phyloP scores from a whole-genome alignment of 768 basidiomycete genomes.

The Boletus rex-veris region DNA sequence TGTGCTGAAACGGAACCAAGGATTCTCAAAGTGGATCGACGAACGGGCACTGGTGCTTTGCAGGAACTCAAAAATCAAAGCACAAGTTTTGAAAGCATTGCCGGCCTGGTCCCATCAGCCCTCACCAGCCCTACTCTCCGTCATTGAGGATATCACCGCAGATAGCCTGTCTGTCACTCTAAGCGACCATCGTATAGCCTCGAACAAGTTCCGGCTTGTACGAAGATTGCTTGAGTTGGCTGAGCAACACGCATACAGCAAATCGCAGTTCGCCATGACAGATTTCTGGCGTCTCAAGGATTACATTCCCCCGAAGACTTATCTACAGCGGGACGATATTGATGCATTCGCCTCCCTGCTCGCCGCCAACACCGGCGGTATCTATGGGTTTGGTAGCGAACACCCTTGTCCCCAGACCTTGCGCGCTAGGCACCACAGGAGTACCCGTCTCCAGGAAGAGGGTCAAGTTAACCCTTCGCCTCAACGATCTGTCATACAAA shows the following conservation, averaged over 20 bases:
- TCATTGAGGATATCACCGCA: slow-evolving; percentile 45
- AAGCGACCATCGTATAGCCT: slow-evolving; percentile 54
- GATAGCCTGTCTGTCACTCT: slow-evolving; percentile 53
- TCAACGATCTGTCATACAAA: slow-evolving; percentile 49
- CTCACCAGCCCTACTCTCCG: slow-evolving; percentile 41
- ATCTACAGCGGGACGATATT: slow-evolving; percentile 64
- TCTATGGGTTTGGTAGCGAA: slow-evolving; percentile 59
- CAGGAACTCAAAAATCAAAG: slow-evolving; percentile 34
- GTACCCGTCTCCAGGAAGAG: slow-evolving; percentile 12
- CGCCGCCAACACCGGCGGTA: slow-evolving; percentile 51
- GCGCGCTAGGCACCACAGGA: slow-evolving; percentile 34
- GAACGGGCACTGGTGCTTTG: slow-evolving; percentile 43
- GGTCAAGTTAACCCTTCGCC: slow-evolving; percentile 29
- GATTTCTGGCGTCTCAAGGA: slow-evolving; percentile 87
- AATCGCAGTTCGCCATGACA: slow-evolving; percentile 46
- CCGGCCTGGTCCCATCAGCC: slow-evolving; percentile 75
- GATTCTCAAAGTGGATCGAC: slow-evolving; percentile 65
- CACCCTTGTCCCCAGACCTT: slow-evolving; percentile 42
- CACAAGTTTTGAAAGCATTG: slow-evolving; percentile 52
- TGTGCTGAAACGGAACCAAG: slow-evolving; percentile 37
- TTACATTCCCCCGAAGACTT: slow-evolving; percentile 54
- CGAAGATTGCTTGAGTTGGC: slow-evolving; percentile 57
- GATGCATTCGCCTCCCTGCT: slow-evolving; percentile 71
- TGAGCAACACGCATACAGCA: slow-evolving; percentile 35
- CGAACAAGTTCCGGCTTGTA: slow-evolving; percentile 77